phyloP scores from a whole-genome alignment of 2,329 filamentous ascomycete genomes.

The Botrytis fabae region DNA sequence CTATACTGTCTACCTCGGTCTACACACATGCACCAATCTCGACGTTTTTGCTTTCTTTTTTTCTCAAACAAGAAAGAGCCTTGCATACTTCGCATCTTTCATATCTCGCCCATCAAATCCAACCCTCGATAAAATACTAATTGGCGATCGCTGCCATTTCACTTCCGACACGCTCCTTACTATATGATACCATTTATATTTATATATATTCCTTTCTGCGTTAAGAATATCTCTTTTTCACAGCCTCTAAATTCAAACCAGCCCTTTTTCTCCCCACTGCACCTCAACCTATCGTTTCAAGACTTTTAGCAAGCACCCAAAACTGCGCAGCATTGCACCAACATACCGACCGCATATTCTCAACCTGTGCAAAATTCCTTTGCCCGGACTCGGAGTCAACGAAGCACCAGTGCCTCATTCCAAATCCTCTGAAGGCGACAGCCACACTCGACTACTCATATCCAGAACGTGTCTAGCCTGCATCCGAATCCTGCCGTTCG shows the following conservation, averaged over 20 bases:
- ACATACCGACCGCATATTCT: constrained; percentile 15
- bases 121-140: constrained; percentile 8
- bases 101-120: constrained; percentile 6
- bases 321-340: constrained; percentile 14
- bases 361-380: background rate
- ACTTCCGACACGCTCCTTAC: constrained; percentile 6
- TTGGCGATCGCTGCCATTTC: constrained; percentile 3
- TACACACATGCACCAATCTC: background rate
- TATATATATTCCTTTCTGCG: constrained; percentile 4
- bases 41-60: constrained; percentile 5
- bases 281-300: constrained; percentile 8
- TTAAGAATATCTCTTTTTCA: background rate
- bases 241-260: constrained; percentile 9
- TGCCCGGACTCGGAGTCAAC: constrained; percentile 14
- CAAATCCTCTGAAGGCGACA: constrained; percentile 14
- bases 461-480: constrained; percentile 22
- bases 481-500: constrained; percentile 12
- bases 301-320: constrained; percentile 6
- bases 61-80: background rate
- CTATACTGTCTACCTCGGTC: background rate
- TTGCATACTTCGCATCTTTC: constrained; percentile 7
- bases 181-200: constrained; percentile 8
- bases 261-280: constrained; percentile 6
- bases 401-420: constrained; percentile 18
- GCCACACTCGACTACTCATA: constrained; percentile 13